Evolutionary conservation across 371 early-diverging fungal genomes (phyloP).

Genomic region (Homolaphlyctis polyrhiza): DNA sequence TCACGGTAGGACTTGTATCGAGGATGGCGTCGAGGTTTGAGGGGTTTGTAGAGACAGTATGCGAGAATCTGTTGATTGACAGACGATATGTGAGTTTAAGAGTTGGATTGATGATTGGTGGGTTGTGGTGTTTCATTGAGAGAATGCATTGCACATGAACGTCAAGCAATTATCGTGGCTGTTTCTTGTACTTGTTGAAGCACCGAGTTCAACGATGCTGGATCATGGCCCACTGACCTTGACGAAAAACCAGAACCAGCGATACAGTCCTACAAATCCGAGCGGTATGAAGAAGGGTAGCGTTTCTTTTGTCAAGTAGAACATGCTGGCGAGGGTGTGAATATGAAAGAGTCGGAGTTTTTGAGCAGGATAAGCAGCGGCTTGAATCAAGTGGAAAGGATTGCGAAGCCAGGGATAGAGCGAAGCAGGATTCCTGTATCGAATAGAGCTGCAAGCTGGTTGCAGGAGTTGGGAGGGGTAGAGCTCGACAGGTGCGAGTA

Average conservation of each 20-base stretch:
- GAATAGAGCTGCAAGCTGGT: too few species aligned
- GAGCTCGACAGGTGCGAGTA: too few species aligned
- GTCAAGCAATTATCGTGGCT: too few species aligned
- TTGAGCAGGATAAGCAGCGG: too few species aligned
- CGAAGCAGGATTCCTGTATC: too few species aligned
- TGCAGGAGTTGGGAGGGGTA: too few species aligned
- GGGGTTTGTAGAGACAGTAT: constrained; percentile 32
- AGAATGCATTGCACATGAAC: not conserved
- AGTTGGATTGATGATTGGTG: not conserved
- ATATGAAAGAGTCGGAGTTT: too few species aligned
- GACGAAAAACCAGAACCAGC: constrained; percentile 66
- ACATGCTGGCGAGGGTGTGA: constrained; percentile 40
- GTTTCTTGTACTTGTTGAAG: too few species aligned
- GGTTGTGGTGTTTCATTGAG: not conserved
- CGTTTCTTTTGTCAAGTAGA: constrained; percentile 67
- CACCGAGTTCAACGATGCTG: too few species aligned
- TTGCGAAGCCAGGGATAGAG: too few species aligned
- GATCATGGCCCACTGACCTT: constrained; percentile 35
- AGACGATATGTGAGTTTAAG: not conserved
- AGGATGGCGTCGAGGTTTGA: constrained; percentile 22
- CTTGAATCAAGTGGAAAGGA: too few species aligned
- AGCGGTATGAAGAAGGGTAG: constrained; percentile 68
- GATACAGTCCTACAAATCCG: constrained; percentile 68
- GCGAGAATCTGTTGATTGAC: constrained; percentile 18
- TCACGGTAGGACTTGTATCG: constrained; percentile 32